Evolutionary conservation across 768 basidiomycete species (phyloP).

Genomic region (Butyriboletus loyo): DNA sequence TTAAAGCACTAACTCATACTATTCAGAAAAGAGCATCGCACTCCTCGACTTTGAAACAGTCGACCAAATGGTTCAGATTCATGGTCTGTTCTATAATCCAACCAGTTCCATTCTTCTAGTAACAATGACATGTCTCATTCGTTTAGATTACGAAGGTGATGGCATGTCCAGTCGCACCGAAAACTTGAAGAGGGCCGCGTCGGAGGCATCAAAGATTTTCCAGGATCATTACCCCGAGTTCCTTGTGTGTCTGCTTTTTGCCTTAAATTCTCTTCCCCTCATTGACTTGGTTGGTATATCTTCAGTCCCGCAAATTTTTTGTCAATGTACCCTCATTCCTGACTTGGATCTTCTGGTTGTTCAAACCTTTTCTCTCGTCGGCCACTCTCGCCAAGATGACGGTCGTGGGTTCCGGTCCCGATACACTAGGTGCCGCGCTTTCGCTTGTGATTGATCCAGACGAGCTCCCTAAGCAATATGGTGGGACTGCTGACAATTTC

Average conservation of each 20-base stretch:
- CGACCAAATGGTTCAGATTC: constrained; percentile 72
- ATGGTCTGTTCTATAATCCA: constrained; percentile 41
- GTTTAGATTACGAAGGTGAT: constrained; percentile 73
- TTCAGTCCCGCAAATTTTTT: constrained; percentile 72
- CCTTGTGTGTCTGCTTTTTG: constrained; percentile 39
- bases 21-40: constrained; percentile 55
- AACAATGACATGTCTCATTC: not conserved
- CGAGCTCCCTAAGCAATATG: constrained; percentile 68
- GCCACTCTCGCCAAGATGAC: constrained; percentile 80
- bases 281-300: not conserved
- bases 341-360: constrained; percentile 82
- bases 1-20: constrained; percentile 3
- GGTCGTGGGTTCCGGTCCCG: constrained; percentile 66
- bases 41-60: constrained; percentile 69
- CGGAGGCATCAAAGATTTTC: constrained; percentile 73
- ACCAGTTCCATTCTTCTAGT: not conserved
- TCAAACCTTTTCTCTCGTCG: constrained; percentile 70
- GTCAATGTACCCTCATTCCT: constrained; percentile 75
- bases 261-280: constrained; percentile 13
- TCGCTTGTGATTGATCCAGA: constrained; percentile 51
- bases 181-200: constrained; percentile 74
- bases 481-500: constrained; percentile 60
- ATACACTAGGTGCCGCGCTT: constrained; percentile 57
- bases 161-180: constrained; percentile 61
- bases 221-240: constrained; percentile 77